These are phyloP conservation scores for Houttuynia cordata DNA, from an alignment of 164 flowering plant species.

Conservation along the genomic window DNA sequence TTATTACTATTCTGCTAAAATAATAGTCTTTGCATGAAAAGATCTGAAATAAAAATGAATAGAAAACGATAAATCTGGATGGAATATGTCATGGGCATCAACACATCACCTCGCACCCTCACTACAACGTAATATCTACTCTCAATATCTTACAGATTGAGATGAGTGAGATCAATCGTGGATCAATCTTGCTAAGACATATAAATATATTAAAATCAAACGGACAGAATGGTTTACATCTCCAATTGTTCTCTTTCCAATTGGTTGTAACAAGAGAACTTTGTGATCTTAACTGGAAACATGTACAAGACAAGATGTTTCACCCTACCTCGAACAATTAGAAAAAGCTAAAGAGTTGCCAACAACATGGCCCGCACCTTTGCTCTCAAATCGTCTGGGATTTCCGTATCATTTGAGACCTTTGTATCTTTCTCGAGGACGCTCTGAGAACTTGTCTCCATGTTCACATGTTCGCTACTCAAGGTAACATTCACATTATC, in stretches of 20 bases:
- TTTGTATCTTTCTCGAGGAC: conserved; percentile 16
- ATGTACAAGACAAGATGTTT: neutral
- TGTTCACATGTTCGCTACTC: conserved; percentile 9
- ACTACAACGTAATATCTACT: conserved; percentile 25
- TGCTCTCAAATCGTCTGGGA: conserved; percentile 74
- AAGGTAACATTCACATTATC: neutral
- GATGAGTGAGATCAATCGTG: conserved; percentile 10
- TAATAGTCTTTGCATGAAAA: too few species aligned
- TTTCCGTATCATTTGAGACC: conserved; percentile 29
- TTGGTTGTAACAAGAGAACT: too few species aligned
- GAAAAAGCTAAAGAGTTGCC: too few species aligned
- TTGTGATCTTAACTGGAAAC: neutral
- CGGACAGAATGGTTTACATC: too few species aligned
- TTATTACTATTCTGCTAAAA: too few species aligned
- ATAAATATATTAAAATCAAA: too few species aligned
- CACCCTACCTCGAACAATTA: too few species aligned
- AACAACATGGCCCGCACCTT: conserved; percentile 83
- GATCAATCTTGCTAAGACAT: neutral
- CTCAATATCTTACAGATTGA: conserved; percentile 28
- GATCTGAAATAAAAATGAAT: conserved; percentile 64
- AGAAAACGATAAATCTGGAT: conserved; percentile 70
- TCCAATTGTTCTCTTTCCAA: too few species aligned
- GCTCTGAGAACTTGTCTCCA: conserved; percentile 8
- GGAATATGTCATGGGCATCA: conserved; percentile 66
- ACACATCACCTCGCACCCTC: conserved; percentile 47